Conservation (phyloP, 2,329 filamentous ascomycete genomes). For the Neonectria punicea region DNA sequence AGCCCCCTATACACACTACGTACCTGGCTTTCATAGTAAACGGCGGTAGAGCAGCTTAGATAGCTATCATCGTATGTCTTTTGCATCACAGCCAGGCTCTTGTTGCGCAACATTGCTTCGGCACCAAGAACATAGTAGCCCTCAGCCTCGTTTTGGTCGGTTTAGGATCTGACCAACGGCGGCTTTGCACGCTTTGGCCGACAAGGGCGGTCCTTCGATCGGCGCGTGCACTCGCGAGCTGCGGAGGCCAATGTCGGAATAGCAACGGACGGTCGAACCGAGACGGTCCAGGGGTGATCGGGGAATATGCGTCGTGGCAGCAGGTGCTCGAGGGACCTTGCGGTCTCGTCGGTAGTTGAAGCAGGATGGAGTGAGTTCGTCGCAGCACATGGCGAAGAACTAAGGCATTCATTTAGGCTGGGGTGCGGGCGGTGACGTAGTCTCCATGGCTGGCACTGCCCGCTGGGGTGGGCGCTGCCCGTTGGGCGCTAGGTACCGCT, state of each 20-base stretch:
- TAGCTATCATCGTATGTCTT: slow-evolving; percentile 99
- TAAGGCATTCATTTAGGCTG: slow-evolving; percentile 18
- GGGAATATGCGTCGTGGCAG: slow-evolving; percentile 7
- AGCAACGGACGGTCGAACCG: neutral
- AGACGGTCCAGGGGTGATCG: neutral
- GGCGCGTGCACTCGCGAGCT: slow-evolving; percentile 16
- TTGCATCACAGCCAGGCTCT: slow-evolving; percentile 78
- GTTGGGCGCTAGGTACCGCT: slow-evolving; percentile 5
- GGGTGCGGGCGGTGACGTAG: slow-evolving; percentile 43
- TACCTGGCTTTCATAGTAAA: slow-evolving; percentile 96
- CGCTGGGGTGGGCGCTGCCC: slow-evolving; percentile 4
- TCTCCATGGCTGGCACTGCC: slow-evolving; percentile 35
- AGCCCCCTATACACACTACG: slow-evolving; percentile 13
- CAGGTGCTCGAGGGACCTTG: slow-evolving; percentile 8
- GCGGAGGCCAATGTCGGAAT: slow-evolving; percentile 9
- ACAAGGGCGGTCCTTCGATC: slow-evolving; percentile 3
- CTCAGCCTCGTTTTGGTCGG: slow-evolving; percentile 32
- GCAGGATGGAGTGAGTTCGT: slow-evolving; percentile 31
- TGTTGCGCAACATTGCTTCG: slow-evolving; percentile 64
- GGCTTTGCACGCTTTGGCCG: slow-evolving; percentile 2
- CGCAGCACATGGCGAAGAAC: slow-evolving; percentile 27
- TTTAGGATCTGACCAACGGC: slow-evolving; percentile 8
- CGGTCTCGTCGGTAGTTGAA: slow-evolving; percentile 26
- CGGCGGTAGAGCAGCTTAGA: slow-evolving; percentile 91
- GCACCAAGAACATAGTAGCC: slow-evolving; percentile 43